phyloP scores from a whole-genome alignment of 2,329 filamentous ascomycete species.

The Ophiocordyceps sinensis region DNA sequence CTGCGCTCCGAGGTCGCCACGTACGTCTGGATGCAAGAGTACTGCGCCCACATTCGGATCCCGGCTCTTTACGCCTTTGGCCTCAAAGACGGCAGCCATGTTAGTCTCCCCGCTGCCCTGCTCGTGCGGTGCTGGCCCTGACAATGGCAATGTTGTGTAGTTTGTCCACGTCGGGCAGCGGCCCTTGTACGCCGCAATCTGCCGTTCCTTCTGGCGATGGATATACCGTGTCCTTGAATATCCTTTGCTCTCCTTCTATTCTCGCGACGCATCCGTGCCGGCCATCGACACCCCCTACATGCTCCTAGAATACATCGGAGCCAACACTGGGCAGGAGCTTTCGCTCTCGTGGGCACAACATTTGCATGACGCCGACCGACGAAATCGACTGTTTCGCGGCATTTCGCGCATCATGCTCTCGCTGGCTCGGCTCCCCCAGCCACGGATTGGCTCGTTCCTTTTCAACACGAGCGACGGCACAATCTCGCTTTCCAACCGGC shows the following conservation, averaged over 20 bases:
- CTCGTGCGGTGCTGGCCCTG: neutral
- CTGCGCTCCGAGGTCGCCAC: constrained; percentile 16
- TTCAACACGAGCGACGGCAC: constrained; percentile 11
- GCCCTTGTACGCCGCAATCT: constrained; percentile 1
- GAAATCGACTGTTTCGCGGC: constrained; percentile 6
- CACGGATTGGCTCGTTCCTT: constrained; percentile 8
- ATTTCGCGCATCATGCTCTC: constrained; percentile 9
- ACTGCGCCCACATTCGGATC: constrained; percentile 14
- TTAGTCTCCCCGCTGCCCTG: constrained; percentile 3
- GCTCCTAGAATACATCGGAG: constrained; percentile 9
- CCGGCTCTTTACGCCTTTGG: constrained; percentile 9
- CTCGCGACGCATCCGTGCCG: constrained; percentile 1
- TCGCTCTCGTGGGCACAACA: constrained; percentile 8
- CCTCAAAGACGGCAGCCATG: constrained; percentile 5
- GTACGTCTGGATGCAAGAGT: constrained; percentile 17
- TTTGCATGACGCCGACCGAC: constrained; percentile 2
- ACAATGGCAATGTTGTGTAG: constrained; percentile 1
- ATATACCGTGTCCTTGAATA: constrained; percentile 2
- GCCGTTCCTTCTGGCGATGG: constrained; percentile 1
- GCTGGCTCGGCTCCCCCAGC: constrained; percentile 7
- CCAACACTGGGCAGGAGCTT: constrained; percentile 9
- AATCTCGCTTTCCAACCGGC: constrained; percentile 14
- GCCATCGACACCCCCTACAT: constrained; percentile 7
- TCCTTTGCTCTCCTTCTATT: constrained; percentile 8
- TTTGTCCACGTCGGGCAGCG: constrained; percentile 5